phyloP scores from a whole-genome alignment of 192 early-diverging fungal species.

The Funneliformis geosporum region DNA sequence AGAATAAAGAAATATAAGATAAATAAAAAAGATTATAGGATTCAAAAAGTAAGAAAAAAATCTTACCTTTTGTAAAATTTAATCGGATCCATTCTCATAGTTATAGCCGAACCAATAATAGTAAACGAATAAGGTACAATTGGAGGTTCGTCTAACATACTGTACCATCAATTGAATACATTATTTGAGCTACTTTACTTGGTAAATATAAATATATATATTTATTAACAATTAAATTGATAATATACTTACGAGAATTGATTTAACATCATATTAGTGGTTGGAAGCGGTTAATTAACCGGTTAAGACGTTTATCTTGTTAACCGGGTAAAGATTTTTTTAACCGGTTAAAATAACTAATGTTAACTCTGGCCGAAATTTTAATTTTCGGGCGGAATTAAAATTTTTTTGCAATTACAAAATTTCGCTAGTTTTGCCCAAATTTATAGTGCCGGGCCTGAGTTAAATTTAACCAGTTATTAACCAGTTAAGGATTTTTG shows the following conservation, averaged over 20 bases:
- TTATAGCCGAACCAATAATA: constrained; percentile 83
- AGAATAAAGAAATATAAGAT: not conserved
- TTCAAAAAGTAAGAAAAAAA: not conserved
- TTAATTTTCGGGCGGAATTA: no score
- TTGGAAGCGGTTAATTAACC: not conserved
- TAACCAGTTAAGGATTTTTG: no score
- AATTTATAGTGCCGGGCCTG: no score
- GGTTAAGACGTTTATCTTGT: no score
- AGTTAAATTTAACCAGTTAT: no score
- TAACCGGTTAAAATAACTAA: no score
- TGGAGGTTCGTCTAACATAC: constrained; percentile 53
- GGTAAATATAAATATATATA: not conserved
- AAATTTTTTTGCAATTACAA: no score
- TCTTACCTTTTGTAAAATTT: constrained; percentile 69
- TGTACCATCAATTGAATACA: not conserved
- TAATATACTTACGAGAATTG: not conserved
- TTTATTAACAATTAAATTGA: no score
- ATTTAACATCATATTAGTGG: not conserved
- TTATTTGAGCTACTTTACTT: no score
- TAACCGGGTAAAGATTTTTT: no score
- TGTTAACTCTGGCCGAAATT: no score
- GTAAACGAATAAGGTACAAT: constrained; percentile 79
- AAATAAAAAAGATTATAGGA: not conserved
- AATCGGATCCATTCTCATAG: constrained; percentile 89
- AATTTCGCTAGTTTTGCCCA: no score